Percentiles rank a stretch among this genome's conserved stretches.
phyloP scores from a whole-genome alignment of 140 eudicot genomes.

The Ambrosia hybrid region DNA sequence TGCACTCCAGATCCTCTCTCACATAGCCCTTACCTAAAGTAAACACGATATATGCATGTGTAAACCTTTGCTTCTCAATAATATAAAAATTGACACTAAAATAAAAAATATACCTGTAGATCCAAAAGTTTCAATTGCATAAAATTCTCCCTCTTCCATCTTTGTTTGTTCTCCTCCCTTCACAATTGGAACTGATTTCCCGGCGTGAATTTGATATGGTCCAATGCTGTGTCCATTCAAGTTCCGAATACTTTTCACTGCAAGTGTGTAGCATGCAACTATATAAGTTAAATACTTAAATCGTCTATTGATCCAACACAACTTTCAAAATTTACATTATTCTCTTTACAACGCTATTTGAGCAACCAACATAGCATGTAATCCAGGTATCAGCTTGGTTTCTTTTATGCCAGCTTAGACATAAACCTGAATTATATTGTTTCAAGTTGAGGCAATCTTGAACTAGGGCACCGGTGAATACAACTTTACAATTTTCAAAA shows the following conservation, averaged over 20 bases:
- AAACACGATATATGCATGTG: constrained; percentile 14
- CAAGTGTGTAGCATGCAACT: constrained; percentile 16
- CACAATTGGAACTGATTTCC: constrained; percentile 96
- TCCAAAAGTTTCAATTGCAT: constrained; percentile 98
- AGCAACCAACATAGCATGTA: neutral
- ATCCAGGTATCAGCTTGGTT: neutral
- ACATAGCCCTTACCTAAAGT: constrained; percentile 89
- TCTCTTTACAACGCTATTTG: constrained; percentile 3
- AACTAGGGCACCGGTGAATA: no score
- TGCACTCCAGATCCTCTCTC: constrained; percentile 97
- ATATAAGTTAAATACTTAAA: neutral
- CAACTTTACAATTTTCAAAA: no score
- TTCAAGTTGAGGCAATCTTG: neutral
- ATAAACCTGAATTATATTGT: neutral
- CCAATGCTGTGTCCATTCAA: constrained; percentile 98
- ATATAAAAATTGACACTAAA: neutral
- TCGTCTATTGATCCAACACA: neutral
- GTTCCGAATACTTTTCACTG: constrained; percentile 97
- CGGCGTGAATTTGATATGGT: constrained; percentile 93
- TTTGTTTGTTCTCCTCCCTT: constrained; percentile 99
- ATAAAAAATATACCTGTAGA: constrained; percentile 69
- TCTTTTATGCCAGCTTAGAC: neutral
- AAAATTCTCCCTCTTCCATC: constrained; percentile 99
- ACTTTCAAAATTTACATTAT: neutral
- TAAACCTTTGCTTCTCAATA: neutral